Evolutionary conservation across 176 grass and related monocot species (phyloP).

Genomic region (Calamus simplicifolius): DNA sequence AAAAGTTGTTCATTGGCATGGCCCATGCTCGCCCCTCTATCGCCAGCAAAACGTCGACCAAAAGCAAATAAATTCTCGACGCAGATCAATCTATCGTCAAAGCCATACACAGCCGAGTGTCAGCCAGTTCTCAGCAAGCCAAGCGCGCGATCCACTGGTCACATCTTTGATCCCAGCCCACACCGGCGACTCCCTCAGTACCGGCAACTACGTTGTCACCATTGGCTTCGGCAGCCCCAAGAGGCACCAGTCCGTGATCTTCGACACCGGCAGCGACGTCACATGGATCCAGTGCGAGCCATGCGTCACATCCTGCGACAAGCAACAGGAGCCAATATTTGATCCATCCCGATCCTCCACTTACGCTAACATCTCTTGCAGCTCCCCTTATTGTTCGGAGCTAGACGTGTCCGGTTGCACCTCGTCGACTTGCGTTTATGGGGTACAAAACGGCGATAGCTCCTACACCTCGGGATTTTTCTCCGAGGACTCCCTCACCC

Average conservation of each 20-base stretch:
- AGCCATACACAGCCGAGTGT: conserved; percentile 34
- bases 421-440: conserved; percentile 41
- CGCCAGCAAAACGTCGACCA: conserved; percentile 15
- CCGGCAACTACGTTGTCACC: conserved; percentile 62
- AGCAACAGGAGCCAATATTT: conserved; percentile 46
- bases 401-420: conserved; percentile 27
- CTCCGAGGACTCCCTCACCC: conserved; percentile 48
- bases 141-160: neutral
- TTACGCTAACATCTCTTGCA: conserved; percentile 74
- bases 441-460: conserved; percentile 50
- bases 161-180: conserved; percentile 34
- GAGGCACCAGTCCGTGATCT: conserved; percentile 32
- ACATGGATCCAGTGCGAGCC: conserved; percentile 89
- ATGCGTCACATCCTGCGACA: conserved; percentile 41
- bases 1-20: conserved; percentile 42
- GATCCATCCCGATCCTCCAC: conserved; percentile 43
- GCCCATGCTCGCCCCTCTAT: conserved; percentile 57
- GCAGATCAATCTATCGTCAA: conserved; percentile 52
- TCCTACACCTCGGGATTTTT: conserved; percentile 68
- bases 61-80: conserved; percentile 47
- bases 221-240: conserved; percentile 57
- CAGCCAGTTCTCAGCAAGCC: conserved; percentile 6
- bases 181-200: conserved; percentile 18
- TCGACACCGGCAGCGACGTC: conserved; percentile 92
- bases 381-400: conserved; percentile 43